These are phyloP conservation scores for Pythium phragmitis DNA, from an alignment of 352 stramenopile species.

Conservation along the genomic window DNA sequence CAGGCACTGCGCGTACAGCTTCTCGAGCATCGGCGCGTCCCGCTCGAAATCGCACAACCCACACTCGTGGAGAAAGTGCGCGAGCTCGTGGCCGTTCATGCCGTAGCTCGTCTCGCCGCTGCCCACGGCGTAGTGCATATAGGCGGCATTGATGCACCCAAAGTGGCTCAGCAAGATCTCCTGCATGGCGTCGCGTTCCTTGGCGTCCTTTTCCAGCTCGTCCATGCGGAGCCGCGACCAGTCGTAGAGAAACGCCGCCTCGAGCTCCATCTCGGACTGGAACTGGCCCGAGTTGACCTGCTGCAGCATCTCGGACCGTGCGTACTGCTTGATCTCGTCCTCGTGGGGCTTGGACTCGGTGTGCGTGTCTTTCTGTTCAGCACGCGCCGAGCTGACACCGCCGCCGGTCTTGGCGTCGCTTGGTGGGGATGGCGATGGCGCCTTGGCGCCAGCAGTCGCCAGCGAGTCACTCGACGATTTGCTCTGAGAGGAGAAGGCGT, in stretches of 20 bases:
- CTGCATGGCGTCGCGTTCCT: constrained; percentile 48
- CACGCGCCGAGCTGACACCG: neutral
- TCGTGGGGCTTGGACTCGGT: constrained; percentile 35
- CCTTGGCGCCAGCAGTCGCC: constrained; percentile 2
- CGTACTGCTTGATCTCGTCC: constrained; percentile 65
- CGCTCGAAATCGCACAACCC: constrained; percentile 40
- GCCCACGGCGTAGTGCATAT: constrained; percentile 77
- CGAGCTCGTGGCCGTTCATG: constrained; percentile 65
- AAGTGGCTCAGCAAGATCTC: constrained; percentile 62
- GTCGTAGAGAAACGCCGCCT: constrained; percentile 81
- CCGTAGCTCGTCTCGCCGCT: constrained; percentile 62
- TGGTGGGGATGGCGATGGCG: neutral
- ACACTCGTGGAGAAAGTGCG: constrained; percentile 79
- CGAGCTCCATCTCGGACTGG: constrained; percentile 75
- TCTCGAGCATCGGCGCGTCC: constrained; percentile 39
- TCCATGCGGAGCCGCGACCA: constrained; percentile 58
- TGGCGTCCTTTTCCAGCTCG: constrained; percentile 48
- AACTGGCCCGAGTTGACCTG: constrained; percentile 80
- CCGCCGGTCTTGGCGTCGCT: constrained; percentile 19
- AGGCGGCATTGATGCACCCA: constrained; percentile 48
- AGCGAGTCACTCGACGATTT: neutral
- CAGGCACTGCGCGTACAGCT: constrained; percentile 38
- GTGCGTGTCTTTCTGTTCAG: constrained; percentile 13
- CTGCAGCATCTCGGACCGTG: constrained; percentile 62
- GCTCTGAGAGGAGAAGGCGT: constrained; percentile 49